A percentile compares a stretch with the other conserved stretches of the same genome.
phyloP scores from a whole-genome alignment of 495 filamentous ascomycete species.

The Penicillium salamii region DNA sequence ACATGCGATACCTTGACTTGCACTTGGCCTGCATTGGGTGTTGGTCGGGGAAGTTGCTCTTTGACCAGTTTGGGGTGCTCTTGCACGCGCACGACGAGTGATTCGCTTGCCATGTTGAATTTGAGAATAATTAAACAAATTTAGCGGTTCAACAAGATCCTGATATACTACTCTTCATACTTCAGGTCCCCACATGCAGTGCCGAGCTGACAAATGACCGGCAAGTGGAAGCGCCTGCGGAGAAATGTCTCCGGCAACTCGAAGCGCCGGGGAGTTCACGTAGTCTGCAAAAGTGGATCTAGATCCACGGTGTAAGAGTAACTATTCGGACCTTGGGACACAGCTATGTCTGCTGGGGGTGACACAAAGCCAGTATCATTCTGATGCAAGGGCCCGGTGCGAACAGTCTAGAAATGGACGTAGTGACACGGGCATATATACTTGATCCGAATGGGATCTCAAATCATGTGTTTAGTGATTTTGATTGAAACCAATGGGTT shows the following conservation, averaged over 20 bases:
- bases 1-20: slow-evolving; percentile 26
- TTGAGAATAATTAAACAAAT: too few relatives aligned
- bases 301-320: too few relatives aligned
- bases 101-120: background rate
- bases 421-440: background rate
- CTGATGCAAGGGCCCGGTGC: background rate
- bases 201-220: background rate
- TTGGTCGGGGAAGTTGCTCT: slow-evolving; percentile 1
- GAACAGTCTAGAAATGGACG: background rate
- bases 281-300: too few relatives aligned
- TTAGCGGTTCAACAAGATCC: too few relatives aligned
- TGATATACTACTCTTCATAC: too few relatives aligned
- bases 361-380: too few relatives aligned
- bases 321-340: too few relatives aligned
- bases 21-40: slow-evolving; percentile 1
- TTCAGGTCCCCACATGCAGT: too few relatives aligned
- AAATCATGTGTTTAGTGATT: too few relatives aligned
- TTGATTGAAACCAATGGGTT: too few relatives aligned
- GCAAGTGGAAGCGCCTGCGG: background rate
- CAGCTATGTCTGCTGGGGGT: too few relatives aligned
- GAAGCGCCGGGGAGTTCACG: background rate
- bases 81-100: background rate
- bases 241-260: background rate
- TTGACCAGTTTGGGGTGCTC: background rate
- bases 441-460: background rate